These are phyloP conservation scores for Skeletonema grethae DNA, from an alignment of 108 stramenopile genomes.

Conservation along the genomic window DNA sequence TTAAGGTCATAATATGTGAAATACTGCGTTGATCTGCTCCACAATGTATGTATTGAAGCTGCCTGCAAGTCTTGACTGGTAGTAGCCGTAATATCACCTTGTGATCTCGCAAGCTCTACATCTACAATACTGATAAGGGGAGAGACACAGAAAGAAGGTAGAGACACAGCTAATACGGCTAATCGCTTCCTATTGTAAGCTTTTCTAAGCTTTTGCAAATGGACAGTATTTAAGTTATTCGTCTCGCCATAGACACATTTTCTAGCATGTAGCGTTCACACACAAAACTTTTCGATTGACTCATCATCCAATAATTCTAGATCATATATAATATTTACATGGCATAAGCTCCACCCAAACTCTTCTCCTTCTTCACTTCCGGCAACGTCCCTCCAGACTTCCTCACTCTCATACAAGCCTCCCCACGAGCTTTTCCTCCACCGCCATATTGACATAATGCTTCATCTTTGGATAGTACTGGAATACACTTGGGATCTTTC, in stretches of 20 bases:
- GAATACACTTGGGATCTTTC: conserved; percentile 65
- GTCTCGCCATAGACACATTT: background rate
- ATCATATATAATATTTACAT: conserved; percentile 44
- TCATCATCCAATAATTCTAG: no score
- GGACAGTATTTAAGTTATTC: background rate
- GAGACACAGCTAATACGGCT: no score
- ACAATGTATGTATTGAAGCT: no score
- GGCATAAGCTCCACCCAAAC: conserved; percentile 76
- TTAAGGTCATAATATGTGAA: background rate
- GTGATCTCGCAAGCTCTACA: no score
- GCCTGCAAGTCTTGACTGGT: no score
- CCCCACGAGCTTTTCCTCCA: conserved; percentile 53
- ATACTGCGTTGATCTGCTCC: no score
- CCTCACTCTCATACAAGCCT: conserved; percentile 68
- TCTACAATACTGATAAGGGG: no score
- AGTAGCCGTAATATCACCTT: no score
- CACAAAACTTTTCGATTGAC: no score
- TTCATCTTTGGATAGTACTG: conserved; percentile 60
- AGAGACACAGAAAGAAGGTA: no score
- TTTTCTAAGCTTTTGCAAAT: no score
- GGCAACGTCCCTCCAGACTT: conserved; percentile 50
- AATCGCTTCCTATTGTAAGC: no score
- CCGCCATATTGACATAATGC: conserved; percentile 75
- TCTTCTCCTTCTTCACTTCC: conserved; percentile 47
- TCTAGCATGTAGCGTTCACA: background rate